Percentiles rank a stretch among this genome's conserved stretches.
Evolutionary conservation across 495 filamentous ascomycete species (phyloP).

Genomic region (Penicillium longicatenatum): DNA sequence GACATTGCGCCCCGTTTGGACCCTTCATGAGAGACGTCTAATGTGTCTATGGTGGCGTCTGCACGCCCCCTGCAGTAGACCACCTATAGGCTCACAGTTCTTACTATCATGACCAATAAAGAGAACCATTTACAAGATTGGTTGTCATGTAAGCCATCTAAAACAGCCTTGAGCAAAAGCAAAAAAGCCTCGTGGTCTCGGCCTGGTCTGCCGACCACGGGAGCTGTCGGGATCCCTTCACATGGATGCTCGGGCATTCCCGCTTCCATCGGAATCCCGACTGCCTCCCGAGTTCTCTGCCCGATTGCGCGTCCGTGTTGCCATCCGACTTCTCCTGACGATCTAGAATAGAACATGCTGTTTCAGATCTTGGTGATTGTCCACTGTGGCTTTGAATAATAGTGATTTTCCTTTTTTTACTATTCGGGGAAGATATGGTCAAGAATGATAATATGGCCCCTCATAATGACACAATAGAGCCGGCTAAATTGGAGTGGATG

Average conservation of each 20-base stretch:
- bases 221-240: conserved; percentile 10
- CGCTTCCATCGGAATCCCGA: conserved; percentile 34
- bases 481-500: background rate
- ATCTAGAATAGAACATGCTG: conserved; percentile 9
- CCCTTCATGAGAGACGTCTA: background rate
- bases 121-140: background rate
- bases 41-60: background rate
- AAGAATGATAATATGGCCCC: background rate
- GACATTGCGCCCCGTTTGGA: conserved; percentile 13
- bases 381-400: background rate
- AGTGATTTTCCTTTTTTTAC: background rate
- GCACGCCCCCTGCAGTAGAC: conserved; percentile 2
- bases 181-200: conserved; percentile 9
- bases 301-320: conserved; percentile 25
- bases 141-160: background rate
- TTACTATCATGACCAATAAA: background rate
- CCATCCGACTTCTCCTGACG: conserved; percentile 14
- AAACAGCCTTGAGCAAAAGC: background rate
- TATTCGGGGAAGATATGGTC: background rate
- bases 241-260: conserved; percentile 20
- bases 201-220: conserved; percentile 22
- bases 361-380: background rate
- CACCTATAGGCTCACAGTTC: background rate
- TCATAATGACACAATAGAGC: background rate
- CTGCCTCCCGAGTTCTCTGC: conserved; percentile 21